Base-by-base conservation (phyloP, 768 basidiomycete species). In the Hygrophorus pudorinus region DNA sequence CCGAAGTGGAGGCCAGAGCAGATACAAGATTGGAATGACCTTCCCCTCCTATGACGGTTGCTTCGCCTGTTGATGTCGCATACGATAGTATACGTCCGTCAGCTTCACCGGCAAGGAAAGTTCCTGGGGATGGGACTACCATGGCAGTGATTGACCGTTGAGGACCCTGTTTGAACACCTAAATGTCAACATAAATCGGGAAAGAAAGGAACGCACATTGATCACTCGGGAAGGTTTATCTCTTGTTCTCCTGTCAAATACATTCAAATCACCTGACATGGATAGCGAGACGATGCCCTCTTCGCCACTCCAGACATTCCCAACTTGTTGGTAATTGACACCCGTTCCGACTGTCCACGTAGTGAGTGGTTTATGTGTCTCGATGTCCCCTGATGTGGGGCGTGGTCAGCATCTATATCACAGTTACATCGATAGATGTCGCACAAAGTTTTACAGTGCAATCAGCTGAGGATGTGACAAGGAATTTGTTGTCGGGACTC, bases 381-480 rank as follows among this genome's bases (percentile, higher is more conserved):
- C 76, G 0, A 82, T 77, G 53, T 96, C 90, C 92, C 90, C 88
- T 91, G 31, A 11, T n/a, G 5, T 21, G 38, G 17, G 21, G 20
- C 12, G 42, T 4, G 28, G 16, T 31, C 29, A 27, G 27, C 24
- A 16, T 40, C 17, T n/a, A 42, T 30, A 5, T 13, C 6, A 12
- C 3, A 1, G 28, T 5, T 11, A 44, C 28, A 41, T 5, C 40
- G 16, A 43, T 16, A 0, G 13, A 18, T 41, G 33, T 59, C 78
- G 53, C 57, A 89, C 92, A 97, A 3, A 94, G 63, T 55, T 87
- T 88, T 42, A 93, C 89, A 2, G 85, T 84, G 47, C 84, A 75
- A 57, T 97, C 92, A 12, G 83, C 85, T 1, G 89, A 83, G 7
- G 88, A 85, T 0, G 90, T 91, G n/a, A 76, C 71, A 31, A 96